Evolutionary conservation across 106 monocot genomes (phyloP).

Genomic region (Narthecium ossifragum): DNA sequence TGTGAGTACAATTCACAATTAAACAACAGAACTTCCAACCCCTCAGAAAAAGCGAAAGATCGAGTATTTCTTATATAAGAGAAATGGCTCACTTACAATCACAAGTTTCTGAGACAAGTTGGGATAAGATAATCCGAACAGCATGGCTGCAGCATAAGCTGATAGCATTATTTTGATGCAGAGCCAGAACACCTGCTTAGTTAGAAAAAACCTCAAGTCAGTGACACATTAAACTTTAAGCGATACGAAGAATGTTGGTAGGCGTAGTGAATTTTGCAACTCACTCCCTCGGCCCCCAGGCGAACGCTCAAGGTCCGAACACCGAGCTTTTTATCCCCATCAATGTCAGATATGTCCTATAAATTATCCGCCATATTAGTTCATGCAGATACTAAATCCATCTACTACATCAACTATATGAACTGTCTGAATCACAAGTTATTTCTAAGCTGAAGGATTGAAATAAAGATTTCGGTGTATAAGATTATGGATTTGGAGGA

Average conservation of each 20-base stretch:
- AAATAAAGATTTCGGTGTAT: too few relatives aligned
- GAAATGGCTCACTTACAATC: too few relatives aligned
- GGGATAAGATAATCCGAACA: conserved; percentile 31
- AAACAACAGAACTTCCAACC: too few relatives aligned
- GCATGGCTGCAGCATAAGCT: conserved; percentile 42
- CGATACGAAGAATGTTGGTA: too few relatives aligned
- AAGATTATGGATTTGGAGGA: not conserved
- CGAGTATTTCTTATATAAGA: too few relatives aligned
- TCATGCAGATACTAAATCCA: not conserved
- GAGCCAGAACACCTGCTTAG: conserved; percentile 58
- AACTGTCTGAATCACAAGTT: too few relatives aligned
- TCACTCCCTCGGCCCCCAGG: conserved; percentile 40
- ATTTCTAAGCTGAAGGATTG: too few relatives aligned
- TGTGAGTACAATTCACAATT: too few relatives aligned
- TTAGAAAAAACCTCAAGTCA: too few relatives aligned
- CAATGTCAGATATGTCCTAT: conserved; percentile 64
- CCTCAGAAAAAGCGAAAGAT: not conserved
- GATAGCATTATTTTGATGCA: conserved; percentile 38
- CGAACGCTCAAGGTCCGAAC: conserved; percentile 51
- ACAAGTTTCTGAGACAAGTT: conserved; percentile 1
- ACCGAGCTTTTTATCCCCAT: conserved; percentile 44
- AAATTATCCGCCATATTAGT: conserved; percentile 1
- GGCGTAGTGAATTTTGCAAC: too few relatives aligned
- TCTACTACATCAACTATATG: not conserved
- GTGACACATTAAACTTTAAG: too few relatives aligned